Evolutionary conservation across 495 filamentous ascomycete genomes (phyloP), one percentile per base, ranked within the genome.

Genomic region (Penicillium bovifimosum): DNA sequence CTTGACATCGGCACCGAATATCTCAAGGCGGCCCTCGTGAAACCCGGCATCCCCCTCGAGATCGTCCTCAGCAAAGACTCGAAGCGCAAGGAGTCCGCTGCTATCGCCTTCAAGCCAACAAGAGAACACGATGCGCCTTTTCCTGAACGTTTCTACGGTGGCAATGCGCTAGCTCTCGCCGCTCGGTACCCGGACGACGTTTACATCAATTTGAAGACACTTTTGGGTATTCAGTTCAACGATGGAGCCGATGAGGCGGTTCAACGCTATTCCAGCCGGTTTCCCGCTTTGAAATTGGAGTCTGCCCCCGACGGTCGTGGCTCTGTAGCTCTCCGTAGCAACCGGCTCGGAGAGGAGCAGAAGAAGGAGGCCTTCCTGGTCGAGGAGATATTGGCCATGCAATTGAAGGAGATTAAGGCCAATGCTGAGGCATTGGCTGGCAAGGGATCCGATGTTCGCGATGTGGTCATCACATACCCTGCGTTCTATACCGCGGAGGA

Each of bases 1-100:
- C 78, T 99, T 56, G 93, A 99, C 73, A 77, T 99, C 10, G 93
- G 93, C 45, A 96, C 95, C 40, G 90, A 95, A 72, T 96, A 96
- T 71, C 85, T 99, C 66, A 99, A 97, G 78, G 92, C 92, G 13
- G 84, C 89, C 2, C 82, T 97, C 27, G 92, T 99, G 53, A 99
- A 99, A 69, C 95, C 95, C 3, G 93, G 93, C 54, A 95, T 96
- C 51, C 95, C 95, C 9, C 89, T 97, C 68, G 95, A 97, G 63
- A 97, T 99, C 57, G 91, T 99, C 65, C 80, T 96, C 48, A 96
- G 89, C n/a, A 97, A 96, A 68, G 93, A 99, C 70, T 96, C 93
- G 32, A 88, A 95, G 68, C 86, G 93, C 60, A 99, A 99, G 75
- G 95, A 99, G 66, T 79, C 76, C 17, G 88, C 92, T 4, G 91